These are phyloP conservation scores for Colletotrichum ledebouriae DNA, from an alignment of 2,329 filamentous ascomycete genomes.

Conservation along the genomic window DNA sequence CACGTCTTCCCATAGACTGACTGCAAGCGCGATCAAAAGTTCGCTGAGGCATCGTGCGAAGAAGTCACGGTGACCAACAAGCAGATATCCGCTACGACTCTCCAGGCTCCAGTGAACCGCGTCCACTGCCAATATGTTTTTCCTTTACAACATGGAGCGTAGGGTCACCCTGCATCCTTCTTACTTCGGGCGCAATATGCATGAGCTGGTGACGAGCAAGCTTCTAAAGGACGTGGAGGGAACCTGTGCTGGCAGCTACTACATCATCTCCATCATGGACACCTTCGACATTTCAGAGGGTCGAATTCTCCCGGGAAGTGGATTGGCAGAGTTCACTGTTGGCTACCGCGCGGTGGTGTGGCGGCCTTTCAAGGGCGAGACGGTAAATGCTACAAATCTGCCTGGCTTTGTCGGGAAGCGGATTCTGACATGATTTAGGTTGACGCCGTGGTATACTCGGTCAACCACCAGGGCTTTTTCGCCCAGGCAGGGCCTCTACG, in stretches of 20 bases:
- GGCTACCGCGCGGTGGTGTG: constrained; percentile 96
- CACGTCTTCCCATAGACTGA: background rate
- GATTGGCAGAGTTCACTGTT: constrained; percentile 93
- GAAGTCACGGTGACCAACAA: constrained; percentile 3
- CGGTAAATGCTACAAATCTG: constrained; percentile 70
- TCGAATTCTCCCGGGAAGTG: constrained; percentile 90
- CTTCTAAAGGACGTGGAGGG: constrained; percentile 95
- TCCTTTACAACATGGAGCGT: constrained; percentile 96
- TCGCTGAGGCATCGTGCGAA: background rate
- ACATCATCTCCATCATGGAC: constrained; percentile 98
- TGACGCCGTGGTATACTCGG: constrained; percentile 91
- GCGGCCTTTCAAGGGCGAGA: constrained; percentile 98
- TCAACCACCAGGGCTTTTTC: constrained; percentile 94
- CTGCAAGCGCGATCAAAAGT: too few species aligned
- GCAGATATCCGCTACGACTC: background rate
- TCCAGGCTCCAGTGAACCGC: constrained; percentile 15
- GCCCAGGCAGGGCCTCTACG: constrained; percentile 83
- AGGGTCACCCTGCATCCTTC: constrained; percentile 96
- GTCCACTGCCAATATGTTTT: constrained; percentile 80
- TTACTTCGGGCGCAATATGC: constrained; percentile 95
- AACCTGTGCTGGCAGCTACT: constrained; percentile 94
- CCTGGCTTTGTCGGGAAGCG: constrained; percentile 40
- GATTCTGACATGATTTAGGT: constrained; percentile 69
- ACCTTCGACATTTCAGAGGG: constrained; percentile 95
- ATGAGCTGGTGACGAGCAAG: constrained; percentile 89